Evolutionary conservation across 1,284 basidiomycete species (phyloP), one percentile per base, ranked within the genome.

Genomic region (Fereydounia khargensis): DNA sequence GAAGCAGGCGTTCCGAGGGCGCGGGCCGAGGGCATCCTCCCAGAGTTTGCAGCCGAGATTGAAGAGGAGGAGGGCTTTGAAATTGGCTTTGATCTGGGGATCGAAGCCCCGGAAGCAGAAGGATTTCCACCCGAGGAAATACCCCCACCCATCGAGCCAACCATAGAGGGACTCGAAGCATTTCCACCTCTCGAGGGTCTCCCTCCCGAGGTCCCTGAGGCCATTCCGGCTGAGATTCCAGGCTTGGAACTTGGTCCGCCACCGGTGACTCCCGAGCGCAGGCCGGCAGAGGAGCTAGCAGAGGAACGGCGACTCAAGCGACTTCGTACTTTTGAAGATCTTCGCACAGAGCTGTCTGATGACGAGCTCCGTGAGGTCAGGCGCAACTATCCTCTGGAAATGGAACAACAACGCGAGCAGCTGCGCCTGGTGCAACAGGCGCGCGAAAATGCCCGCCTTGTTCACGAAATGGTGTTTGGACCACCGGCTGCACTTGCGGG

Each of bases 11-110:
- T 53, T n/a, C 30, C 46, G 1, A 36, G 53, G 33, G 50, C 21
- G 1, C 47, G 43, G 11, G 58, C 30, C 2, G 59, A 57, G 11
- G 47, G 38, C 4, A 20, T 54, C 14, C 37, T 9, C 6, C 36
- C 35, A 0, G 21, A 24, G 11, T 39, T 43, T 6, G 42, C 27
- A 4, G 41, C 42, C 10, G 48, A 20, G 6, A 52, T 35, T 17
- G 51, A 61, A 2, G 46, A 53, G 13, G 53, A 56, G 2, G 49
- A 52, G 0, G 20, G 4, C 8, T 34, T 31, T n/a, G 58, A 61
- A 18, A n/a, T 33, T 6, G 48, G 48, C 1, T 38, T 61, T 0
- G 58, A 61, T 27, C 17, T 61, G 16, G 58, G 58, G 2, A n/a
- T 61, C 7, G 56, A 59, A 18, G 36, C 35, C 4, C 18, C 32